Base-by-base conservation (phyloP, 2,329 filamentous ascomycete species). In the Diplodia seriata region DNA sequence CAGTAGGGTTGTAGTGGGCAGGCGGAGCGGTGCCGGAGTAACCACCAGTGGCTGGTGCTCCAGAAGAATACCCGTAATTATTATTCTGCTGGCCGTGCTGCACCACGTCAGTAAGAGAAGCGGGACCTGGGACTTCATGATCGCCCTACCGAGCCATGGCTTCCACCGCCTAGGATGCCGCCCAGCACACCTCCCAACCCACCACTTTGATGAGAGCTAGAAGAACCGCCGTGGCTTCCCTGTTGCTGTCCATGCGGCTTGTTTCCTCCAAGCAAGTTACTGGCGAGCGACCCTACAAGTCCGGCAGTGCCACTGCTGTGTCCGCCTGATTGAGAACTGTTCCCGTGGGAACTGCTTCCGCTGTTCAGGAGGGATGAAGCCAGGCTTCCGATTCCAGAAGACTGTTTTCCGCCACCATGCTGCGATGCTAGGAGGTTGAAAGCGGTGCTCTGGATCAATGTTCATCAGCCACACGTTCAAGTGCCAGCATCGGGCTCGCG, bases 21-120 rank as follows among this genome's bases (percentile, higher is more conserved):
- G 87, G 85, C 14, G 90, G 90, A 49, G 89, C 87, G 68, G 86
- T 82, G 67, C 88, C 89, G 69, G 81, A 84, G 76, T 91, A 92
- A 47, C 83, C 82, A 54, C 85, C 85, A 53, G 74, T 73, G 3
- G 73, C 72, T 26, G 85, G 81, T 53, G 84, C 84, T 3, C 82
- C 76, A 72, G 85, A 85, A 26, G 86, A 87, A 76, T 90, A 90
- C 38, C 88, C 89, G 74, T 86, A 92, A 74, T 85, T 86, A 69
- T 81, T 80, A 81, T 85, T 53, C 20, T 50, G 40, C 47, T 68
- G 59, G 8, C 43, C 53, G 38, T 65, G 67, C 29, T 66, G 67
- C 12, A 20, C 43, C 53, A 43, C 36, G 20, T 63, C n/a, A 63
- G 43, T 33, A 20, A 26, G 20, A 31, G 29, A 23, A 38, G 43